Evolutionary conservation across 768 basidiomycete genomes (phyloP).

Genomic region (Aureoboletus auriporus): DNA sequence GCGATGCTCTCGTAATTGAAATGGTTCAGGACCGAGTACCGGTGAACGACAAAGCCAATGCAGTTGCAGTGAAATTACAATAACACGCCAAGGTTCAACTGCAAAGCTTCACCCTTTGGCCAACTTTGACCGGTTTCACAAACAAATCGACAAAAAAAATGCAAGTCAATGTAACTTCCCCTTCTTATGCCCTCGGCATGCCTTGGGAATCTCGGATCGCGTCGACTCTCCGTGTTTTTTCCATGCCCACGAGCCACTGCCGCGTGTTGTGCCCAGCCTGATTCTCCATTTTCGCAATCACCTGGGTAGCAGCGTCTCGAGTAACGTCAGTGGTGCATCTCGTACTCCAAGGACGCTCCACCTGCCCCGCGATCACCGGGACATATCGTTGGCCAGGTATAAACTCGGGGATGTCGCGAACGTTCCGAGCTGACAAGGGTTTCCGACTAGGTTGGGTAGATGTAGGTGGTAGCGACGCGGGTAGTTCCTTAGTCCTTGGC

Average conservation of each 20-base stretch:
- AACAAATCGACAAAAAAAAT: conserved; percentile 20
- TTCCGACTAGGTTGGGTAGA: not conserved
- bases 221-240: not conserved
- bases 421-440: conserved; percentile 3
- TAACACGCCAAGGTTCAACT: not conserved
- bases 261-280: conserved; percentile 10
- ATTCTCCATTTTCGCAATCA: conserved; percentile 23
- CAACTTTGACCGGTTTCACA: not conserved
- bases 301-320: conserved; percentile 15
- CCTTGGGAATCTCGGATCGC: conserved; percentile 2
- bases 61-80: not conserved
- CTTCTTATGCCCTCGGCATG: not conserved
- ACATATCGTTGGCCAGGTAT: conserved; percentile 18
- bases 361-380: not conserved
- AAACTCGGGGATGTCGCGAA: conserved; percentile 23
- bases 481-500: not conserved
- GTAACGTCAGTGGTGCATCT: not conserved
- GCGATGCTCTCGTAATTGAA: too few relatives aligned
- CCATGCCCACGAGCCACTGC: conserved; percentile 3
- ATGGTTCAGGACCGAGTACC: too few relatives aligned
- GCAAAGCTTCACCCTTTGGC: not conserved
- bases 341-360: not conserved
- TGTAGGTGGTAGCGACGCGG: not conserved
- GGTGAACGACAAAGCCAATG: conserved; percentile 12
- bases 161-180: too few relatives aligned